Base-by-base conservation (phyloP, 805 yeast genomes). In the Starmerella ratchasimensis region DNA sequence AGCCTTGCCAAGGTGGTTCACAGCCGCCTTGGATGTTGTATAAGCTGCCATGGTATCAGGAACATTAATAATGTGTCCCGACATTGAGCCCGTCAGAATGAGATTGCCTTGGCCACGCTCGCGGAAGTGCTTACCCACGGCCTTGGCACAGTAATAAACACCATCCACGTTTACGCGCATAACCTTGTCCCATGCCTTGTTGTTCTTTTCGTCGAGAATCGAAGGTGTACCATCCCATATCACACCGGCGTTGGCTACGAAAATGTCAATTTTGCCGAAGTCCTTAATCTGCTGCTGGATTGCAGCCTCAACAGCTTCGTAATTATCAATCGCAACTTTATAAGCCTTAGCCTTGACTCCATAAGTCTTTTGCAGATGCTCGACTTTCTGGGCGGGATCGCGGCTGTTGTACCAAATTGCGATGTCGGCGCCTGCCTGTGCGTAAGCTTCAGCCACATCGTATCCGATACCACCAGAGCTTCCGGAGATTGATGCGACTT, bases 231-330 rank as follows among this genome's bases (percentile, higher is more conserved):
- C 65, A 16, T 71, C 67, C 93, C 93, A 82, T n/a, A 83, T 75
- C 31, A 80, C 74, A 31, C 95, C 95, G 13, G 94, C 94, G 56
- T 83, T 83, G 49, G 93, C 93, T 29, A 83, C 90, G 53, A 80
- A 77, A 24, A 81, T 63, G 57, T 83, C 94, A 48, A 83, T 74
- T 45, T 72, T 72, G 40, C 90, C 90, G 56, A 83, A 82, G 52
- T 81, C 93, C 38, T 58, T 44, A 45, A 64, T 71, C 43, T 75
- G 72, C 56, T 65, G 66, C 24, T 52, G 52, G 34, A 77, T 62
- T 3, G 71, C 66, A 15, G 44, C 47, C 46, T 69, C 69, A 32
- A 78, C 81, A 7, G 57, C 64, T 11, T 62, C 67, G 36, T 62
- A 45, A 46, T 71, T 68, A 36, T 69, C 61, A 37, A 77, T 65